Conservation (phyloP, 106 monocot species). For the Dendrobium chrysotoxum region DNA sequence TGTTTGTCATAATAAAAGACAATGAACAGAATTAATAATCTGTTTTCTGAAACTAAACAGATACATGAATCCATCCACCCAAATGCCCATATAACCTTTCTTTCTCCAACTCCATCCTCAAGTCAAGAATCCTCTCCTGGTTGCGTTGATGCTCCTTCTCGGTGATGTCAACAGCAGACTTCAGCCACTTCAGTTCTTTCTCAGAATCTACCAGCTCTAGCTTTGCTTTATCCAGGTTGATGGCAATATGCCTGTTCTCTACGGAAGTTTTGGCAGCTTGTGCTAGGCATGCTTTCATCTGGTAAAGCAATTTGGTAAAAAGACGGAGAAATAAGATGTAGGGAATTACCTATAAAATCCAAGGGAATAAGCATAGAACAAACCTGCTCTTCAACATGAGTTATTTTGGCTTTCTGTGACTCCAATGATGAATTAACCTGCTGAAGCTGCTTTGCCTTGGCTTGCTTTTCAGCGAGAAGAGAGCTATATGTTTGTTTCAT, state of each 20-base stretch:
- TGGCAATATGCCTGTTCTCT: conserved; percentile 52
- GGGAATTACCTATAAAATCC: not conserved
- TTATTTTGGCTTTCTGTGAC: conserved; percentile 46
- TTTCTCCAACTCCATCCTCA: conserved; percentile 52
- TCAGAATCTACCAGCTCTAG: conserved; percentile 65
- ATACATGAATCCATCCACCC: not conserved
- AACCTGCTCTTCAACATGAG: conserved; percentile 81
- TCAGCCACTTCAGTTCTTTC: conserved; percentile 81
- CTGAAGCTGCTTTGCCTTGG: conserved; percentile 58
- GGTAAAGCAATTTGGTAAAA: not conserved
- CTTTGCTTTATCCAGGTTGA: conserved; percentile 51
- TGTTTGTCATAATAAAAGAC: not conserved
- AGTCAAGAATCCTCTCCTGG: conserved; percentile 43
- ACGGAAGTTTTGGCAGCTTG: conserved; percentile 66
- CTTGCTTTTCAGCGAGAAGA: conserved; percentile 78
- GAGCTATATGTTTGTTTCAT: conserved; percentile 75
- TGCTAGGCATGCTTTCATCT: conserved; percentile 63
- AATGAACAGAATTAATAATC: not conserved
- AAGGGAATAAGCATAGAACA: conserved; percentile 6
- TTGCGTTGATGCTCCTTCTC: conserved; percentile 74
- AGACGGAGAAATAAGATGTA: not conserved
- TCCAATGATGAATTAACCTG: conserved; percentile 59
- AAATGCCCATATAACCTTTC: conserved; percentile 46
- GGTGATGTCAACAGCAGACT: conserved; percentile 39
- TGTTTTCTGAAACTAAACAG: not conserved